phyloP scores from a whole-genome alignment of 495 filamentous ascomycete species.

The Achaetomiella virescens region DNA sequence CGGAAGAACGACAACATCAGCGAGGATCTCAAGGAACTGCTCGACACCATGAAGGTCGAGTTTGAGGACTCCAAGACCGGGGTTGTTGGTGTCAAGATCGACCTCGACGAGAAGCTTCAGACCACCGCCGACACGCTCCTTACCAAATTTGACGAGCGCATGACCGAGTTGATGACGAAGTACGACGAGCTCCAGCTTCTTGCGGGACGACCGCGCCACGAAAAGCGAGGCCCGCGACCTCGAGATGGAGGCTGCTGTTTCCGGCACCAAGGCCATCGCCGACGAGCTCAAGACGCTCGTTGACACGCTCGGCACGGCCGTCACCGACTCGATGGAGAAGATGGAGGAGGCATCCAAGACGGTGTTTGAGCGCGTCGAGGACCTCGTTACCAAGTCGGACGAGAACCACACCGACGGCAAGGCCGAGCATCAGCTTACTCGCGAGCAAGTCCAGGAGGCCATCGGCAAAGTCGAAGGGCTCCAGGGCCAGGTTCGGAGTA shows the following conservation, averaged over 20 bases:
- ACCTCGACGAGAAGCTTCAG: constrained; percentile 71
- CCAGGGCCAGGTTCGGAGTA: constrained; percentile 69
- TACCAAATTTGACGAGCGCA: constrained; percentile 70
- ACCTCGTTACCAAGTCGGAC: constrained; percentile 69
- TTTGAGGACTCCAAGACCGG: constrained; percentile 71
- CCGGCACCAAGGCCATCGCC: constrained; percentile 66
- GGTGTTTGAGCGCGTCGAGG: constrained; percentile 71
- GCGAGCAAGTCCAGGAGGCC: constrained; percentile 66
- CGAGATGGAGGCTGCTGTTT: constrained; percentile 61
- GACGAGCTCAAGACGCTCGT: constrained; percentile 81
- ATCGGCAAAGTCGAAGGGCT: constrained; percentile 66
- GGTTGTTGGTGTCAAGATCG: constrained; percentile 62
- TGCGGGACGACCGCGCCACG: constrained; percentile 61
- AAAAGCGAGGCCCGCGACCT: constrained; percentile 59
- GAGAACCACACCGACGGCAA: constrained; percentile 66
- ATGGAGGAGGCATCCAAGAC: constrained; percentile 78
- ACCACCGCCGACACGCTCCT: constrained; percentile 63
- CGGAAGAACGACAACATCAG: constrained; percentile 46
- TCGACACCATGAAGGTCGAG: constrained; percentile 70
- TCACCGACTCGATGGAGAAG: constrained; percentile 78
- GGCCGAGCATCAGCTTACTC: constrained; percentile 68
- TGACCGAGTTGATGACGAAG: constrained; percentile 68
- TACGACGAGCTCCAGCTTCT: constrained; percentile 73
- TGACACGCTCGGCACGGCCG: constrained; percentile 73
- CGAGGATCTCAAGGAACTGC: constrained; percentile 68